Conservation (phyloP, 768 basidiomycete species). For the Tubosaeta sp. region DNA sequence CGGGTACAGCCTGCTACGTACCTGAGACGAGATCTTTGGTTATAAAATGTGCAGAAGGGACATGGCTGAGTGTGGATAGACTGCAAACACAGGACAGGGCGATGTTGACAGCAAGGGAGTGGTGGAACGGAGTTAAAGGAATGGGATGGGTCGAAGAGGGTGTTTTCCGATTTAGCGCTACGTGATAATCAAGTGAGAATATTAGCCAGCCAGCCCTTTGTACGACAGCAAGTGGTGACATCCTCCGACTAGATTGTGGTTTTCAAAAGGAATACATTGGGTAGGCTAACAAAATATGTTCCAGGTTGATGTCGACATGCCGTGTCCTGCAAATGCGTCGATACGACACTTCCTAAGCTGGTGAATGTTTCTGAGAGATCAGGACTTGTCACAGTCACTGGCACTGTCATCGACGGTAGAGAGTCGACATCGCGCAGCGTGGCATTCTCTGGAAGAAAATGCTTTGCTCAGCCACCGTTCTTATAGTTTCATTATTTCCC, state of each 20-base stretch:
- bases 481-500: slow-evolving; percentile 31
- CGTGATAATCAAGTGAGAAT: no score
- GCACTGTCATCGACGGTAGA: slow-evolving; percentile 61
- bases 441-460: slow-evolving; percentile 47
- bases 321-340: slow-evolving; percentile 47
- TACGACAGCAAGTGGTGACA: no score
- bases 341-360: slow-evolving; percentile 68
- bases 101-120: slow-evolving; percentile 54
- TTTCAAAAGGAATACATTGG: neutral
- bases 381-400: slow-evolving; percentile 54
- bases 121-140: slow-evolving; percentile 71
- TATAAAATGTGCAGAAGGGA: slow-evolving; percentile 47
- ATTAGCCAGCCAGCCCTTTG: no score
- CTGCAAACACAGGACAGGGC: slow-evolving; percentile 62
- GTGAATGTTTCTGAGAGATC: slow-evolving; percentile 48
- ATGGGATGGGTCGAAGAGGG: slow-evolving; percentile 24
- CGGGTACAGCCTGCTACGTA: slow-evolving; percentile 45
- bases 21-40: slow-evolving; percentile 37
- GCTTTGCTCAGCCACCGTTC: no score
- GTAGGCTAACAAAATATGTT: slow-evolving; percentile 32
- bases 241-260: no score
- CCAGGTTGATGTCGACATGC: slow-evolving; percentile 61
- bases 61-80: slow-evolving; percentile 48
- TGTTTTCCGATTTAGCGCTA: slow-evolving; percentile 11
- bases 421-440: slow-evolving; percentile 57